Evolutionary conservation across 257 asterid species (phyloP).

Genomic region (Pogostemon cablin): DNA sequence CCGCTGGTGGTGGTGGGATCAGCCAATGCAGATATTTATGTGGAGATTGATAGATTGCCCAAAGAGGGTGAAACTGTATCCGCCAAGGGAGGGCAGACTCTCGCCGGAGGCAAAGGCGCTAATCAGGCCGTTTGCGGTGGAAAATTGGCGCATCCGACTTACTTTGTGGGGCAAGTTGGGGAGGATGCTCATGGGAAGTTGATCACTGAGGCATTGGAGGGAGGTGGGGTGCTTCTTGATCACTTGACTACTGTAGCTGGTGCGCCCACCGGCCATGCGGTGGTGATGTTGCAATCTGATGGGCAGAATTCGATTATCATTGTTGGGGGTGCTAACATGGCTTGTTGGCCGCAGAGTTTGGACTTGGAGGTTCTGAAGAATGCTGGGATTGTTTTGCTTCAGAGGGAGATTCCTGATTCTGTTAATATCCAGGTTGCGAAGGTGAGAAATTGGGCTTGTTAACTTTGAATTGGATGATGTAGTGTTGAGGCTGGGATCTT

Average conservation of each 20-base stretch:
- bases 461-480: background rate
- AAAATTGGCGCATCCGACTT: constrained; percentile 69
- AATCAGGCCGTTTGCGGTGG: constrained; percentile 95
- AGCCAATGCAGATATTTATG: constrained; percentile 92
- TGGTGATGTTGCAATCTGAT: constrained; percentile 85
- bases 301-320: constrained; percentile 92
- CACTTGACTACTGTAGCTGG: constrained; percentile 51
- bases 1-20: constrained; percentile 95
- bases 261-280: constrained; percentile 94
- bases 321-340: constrained; percentile 92
- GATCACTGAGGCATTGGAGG: constrained; percentile 63
- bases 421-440: constrained; percentile 87
- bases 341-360: constrained; percentile 74
- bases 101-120: constrained; percentile 97
- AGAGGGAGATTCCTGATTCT: constrained; percentile 94
- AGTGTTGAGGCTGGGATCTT: background rate
- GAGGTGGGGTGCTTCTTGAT: constrained; percentile 73
- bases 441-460: constrained; percentile 51
- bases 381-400: constrained; percentile 94
- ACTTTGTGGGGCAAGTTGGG: constrained; percentile 86
- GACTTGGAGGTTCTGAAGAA: constrained; percentile 61
- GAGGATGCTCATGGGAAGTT: constrained; percentile 86
- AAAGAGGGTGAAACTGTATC: constrained; percentile 85
- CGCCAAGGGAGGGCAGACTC: constrained; percentile 74
- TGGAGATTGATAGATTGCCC: constrained; percentile 85